Evolutionary conservation across 2,329 filamentous ascomycete genomes (phyloP).

Genomic region (Hymenoscyphus scutula): DNA sequence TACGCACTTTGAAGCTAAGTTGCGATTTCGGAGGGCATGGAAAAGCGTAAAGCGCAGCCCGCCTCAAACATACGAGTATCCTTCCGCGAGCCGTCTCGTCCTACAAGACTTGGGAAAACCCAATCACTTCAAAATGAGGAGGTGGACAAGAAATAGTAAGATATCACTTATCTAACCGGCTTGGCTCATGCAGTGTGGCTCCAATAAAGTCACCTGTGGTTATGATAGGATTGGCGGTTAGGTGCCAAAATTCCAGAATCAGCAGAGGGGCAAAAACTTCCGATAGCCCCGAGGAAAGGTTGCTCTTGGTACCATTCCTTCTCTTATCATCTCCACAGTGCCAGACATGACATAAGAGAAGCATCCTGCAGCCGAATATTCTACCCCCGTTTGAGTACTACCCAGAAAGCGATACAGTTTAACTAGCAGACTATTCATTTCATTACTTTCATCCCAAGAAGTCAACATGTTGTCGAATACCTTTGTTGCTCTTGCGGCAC

Average conservation of each 20-base stretch:
- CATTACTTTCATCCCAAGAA: not conserved
- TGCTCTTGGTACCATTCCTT: not conserved
- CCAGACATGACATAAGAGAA: not conserved
- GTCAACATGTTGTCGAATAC: constrained; percentile 21
- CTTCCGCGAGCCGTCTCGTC: no score
- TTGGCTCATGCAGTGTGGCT: constrained; percentile 6
- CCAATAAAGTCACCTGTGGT: not conserved
- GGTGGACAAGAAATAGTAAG: not conserved
- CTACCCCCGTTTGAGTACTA: not conserved
- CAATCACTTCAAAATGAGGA: not conserved
- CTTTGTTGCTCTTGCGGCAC: constrained; percentile 12
- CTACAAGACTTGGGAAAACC: no score
- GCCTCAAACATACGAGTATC: no score
- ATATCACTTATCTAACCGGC: not conserved
- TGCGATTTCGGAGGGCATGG: no score
- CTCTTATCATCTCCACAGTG: constrained; percentile 1
- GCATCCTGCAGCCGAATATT: not conserved
- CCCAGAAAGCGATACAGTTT: not conserved
- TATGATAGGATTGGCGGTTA: not conserved
- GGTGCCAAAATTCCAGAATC: not conserved
- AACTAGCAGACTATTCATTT: not conserved
- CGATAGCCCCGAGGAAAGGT: not conserved
- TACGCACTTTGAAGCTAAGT: no score
- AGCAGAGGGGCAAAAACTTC: not conserved
- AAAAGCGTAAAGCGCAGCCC: no score